phyloP scores from a whole-genome alignment of 208 protist species.

The Leishmania turanica region DNA sequence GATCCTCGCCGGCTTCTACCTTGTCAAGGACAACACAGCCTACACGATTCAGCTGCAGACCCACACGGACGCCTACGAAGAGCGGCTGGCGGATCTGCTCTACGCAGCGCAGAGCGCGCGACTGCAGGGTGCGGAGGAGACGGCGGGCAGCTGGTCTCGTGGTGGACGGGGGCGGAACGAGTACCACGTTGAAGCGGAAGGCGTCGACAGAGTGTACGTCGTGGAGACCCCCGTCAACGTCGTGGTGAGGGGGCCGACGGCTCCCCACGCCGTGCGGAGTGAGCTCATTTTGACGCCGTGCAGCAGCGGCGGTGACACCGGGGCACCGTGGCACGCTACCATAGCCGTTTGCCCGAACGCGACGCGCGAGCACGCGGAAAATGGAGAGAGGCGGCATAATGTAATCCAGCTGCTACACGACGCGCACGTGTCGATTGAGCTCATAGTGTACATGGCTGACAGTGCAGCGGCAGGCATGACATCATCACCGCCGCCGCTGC shows the following conservation, averaged over 20 bases:
- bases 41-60: conserved; percentile 67
- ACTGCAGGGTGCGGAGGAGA: conserved; percentile 10
- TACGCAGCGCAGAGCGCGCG: conserved; percentile 51
- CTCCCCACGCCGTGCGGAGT: neutral
- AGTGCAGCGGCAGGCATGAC: neutral
- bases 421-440: conserved; percentile 13
- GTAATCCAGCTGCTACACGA: conserved; percentile 6
- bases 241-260: neutral
- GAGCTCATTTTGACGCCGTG: conserved; percentile 14
- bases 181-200: conserved; percentile 7
- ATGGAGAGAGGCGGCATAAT: neutral
- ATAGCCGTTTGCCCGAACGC: neutral
- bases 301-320: neutral
- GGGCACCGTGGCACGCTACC: neutral
- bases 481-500: neutral
- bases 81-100: conserved; percentile 49
- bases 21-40: conserved; percentile 38
- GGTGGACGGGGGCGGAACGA: conserved; percentile 6
- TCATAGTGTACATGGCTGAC: neutral
- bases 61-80: conserved; percentile 39
- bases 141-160: neutral
- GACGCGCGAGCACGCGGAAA: neutral
- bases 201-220: neutral
- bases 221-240: conserved; percentile 16
- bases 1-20: conserved; percentile 47